Conservation (phyloP, 768 basidiomycete genomes). For the Mycena polygramma region DNA sequence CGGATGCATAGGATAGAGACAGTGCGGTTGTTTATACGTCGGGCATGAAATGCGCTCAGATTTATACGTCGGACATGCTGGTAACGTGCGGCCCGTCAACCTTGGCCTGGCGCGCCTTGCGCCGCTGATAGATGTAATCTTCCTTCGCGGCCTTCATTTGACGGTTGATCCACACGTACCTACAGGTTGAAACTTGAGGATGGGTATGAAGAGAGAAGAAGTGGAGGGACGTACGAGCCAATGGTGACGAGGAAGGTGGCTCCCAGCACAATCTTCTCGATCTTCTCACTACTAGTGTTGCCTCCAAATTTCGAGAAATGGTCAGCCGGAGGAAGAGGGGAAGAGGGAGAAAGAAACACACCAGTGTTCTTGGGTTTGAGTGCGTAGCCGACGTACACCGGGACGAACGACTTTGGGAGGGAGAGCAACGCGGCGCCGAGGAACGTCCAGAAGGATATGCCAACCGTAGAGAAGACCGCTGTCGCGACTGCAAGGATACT, state of each 20-base stretch:
- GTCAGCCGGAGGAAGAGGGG: neutral
- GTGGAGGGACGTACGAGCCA: too few species aligned
- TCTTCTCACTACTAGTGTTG: constrained; percentile 44
- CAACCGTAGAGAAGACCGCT: constrained; percentile 56
- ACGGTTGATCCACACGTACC: constrained; percentile 53
- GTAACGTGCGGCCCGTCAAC: too few species aligned
- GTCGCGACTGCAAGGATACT: constrained; percentile 46
- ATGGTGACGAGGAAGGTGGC: constrained; percentile 42
- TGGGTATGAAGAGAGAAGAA: too few species aligned
- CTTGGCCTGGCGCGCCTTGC: constrained; percentile 37
- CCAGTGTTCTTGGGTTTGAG: constrained; percentile 10
- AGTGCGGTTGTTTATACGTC: too few species aligned
- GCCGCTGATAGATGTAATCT: constrained; percentile 34
- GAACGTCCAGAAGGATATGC: constrained; percentile 55
- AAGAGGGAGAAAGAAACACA: neutral
- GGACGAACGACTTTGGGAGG: constrained; percentile 59
- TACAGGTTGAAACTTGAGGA: too few species aligned
- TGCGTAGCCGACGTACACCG: constrained; percentile 57
- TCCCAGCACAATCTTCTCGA: constrained; percentile 52
- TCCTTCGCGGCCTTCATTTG: constrained; percentile 47
- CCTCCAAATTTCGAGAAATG: neutral
- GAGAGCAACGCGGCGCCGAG: constrained; percentile 53
- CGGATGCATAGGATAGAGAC: too few species aligned
- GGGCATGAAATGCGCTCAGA: too few species aligned
- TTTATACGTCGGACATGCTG: too few species aligned